phyloP scores from a whole-genome alignment of 148 eudicot species.

The Amaranthus cruentus region DNA sequence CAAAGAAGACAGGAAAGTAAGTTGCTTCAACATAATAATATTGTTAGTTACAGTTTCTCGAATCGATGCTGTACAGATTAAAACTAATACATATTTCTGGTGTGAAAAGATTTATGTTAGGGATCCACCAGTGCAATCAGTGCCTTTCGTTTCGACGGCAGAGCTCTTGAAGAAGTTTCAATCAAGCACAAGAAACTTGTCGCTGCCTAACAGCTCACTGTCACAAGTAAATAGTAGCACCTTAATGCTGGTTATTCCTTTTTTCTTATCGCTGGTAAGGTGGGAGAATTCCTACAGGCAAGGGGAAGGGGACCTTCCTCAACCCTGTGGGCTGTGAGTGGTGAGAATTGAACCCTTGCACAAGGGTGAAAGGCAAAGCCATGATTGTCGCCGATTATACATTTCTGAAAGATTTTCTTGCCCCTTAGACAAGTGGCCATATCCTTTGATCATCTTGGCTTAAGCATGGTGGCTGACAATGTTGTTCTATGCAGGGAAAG shows the following conservation, averaged over 20 bases:
- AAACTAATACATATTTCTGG: background rate
- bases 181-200: conserved; percentile 63
- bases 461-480: conserved; percentile 32
- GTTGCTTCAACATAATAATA: background rate
- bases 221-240: conserved; percentile 34
- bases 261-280: too few species aligned
- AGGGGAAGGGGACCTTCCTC: too few species aligned
- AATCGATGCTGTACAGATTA: conserved; percentile 15
- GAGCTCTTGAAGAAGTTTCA: conserved; percentile 92
- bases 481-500: conserved; percentile 36
- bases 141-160: conserved; percentile 85
- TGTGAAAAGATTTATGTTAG: conserved; percentile 69
- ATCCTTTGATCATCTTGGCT: background rate
- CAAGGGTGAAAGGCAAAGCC: too few species aligned
- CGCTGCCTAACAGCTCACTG: conserved; percentile 42
- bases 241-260: background rate
- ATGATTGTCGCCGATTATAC: too few species aligned
- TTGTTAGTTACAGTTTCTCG: background rate
- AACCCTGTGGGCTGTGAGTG: too few species aligned
- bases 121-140: conserved; percentile 37
- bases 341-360: too few species aligned
- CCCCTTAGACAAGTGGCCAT: background rate
- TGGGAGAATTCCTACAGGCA: too few species aligned
- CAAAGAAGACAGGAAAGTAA: conserved; percentile 75
- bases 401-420: background rate